Conservation (phyloP, 306 rosid species). For the Elaeagnus macrophylla region DNA sequence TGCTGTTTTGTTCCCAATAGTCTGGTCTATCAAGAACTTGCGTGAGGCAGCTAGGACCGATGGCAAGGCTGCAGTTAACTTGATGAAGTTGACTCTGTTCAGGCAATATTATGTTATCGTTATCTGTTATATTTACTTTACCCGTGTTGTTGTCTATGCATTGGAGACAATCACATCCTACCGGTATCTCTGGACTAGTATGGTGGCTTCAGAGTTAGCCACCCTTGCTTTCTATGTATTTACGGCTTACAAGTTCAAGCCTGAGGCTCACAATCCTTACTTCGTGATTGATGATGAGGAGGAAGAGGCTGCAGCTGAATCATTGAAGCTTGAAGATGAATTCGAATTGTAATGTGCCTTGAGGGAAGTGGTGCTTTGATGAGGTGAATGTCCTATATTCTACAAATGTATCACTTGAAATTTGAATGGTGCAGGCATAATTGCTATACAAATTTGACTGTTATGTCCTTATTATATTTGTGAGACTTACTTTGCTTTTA, state of each 20-base stretch:
- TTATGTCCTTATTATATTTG: no score
- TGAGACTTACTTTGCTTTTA: no score
- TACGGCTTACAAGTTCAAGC: slow-evolving; percentile 85
- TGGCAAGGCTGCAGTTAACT: slow-evolving; percentile 88
- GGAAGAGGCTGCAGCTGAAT: slow-evolving; percentile 93
- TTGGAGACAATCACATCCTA: slow-evolving; percentile 84
- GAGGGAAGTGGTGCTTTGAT: no score
- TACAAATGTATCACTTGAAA: neutral
- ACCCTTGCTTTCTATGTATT: slow-evolving; percentile 74
- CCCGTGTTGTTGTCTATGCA: slow-evolving; percentile 87
- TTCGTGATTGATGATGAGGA: slow-evolving; percentile 90
- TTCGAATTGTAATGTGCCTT: slow-evolving; percentile 53
- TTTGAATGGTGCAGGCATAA: neutral
- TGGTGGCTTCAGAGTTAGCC: slow-evolving; percentile 80
- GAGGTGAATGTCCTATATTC: neutral
- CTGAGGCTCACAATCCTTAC: slow-evolving; percentile 88
- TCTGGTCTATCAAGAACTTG: slow-evolving; percentile 92
- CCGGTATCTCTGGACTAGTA: slow-evolving; percentile 88
- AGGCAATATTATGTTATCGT: slow-evolving; percentile 88
- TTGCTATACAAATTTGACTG: no score
- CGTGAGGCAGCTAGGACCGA: slow-evolving; percentile 90
- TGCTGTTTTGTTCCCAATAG: slow-evolving; percentile 86
- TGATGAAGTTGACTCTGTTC: slow-evolving; percentile 86
- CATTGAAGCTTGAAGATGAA: slow-evolving; percentile 91
- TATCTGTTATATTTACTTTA: slow-evolving; percentile 88